Conservation (phyloP, 2,329 filamentous ascomycete genomes). For the Xylariales sp. region DNA sequence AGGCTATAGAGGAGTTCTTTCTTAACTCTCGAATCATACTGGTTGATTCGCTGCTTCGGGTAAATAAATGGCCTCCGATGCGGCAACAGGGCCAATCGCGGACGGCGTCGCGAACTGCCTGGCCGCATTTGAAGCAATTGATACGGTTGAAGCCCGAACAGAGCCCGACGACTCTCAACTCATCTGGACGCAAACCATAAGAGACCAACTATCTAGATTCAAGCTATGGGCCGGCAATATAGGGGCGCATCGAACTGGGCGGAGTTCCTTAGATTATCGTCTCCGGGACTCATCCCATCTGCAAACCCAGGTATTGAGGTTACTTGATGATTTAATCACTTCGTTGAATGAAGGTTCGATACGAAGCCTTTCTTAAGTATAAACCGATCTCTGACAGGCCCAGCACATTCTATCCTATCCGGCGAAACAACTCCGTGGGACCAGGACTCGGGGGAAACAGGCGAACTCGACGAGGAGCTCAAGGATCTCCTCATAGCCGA, state of each 20-base stretch:
- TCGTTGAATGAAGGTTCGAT: constrained; percentile 31
- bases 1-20: background rate
- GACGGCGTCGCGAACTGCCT: constrained; percentile 25
- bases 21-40: background rate
- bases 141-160: background rate
- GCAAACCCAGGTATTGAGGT: constrained; percentile 40
- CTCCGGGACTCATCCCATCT: constrained; percentile 41
- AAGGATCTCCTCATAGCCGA: constrained; percentile 16
- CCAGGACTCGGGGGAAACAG: constrained; percentile 12
- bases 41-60: background rate
- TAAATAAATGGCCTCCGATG: constrained; percentile 17
- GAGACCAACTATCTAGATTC: constrained; percentile 34
- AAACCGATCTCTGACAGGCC: constrained; percentile 10
- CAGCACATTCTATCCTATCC: constrained; percentile 28
- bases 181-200: constrained; percentile 6
- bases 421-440: constrained; percentile 35
- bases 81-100: constrained; percentile 17
- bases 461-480: constrained; percentile 30
- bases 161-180: constrained; percentile 6
- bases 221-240: constrained; percentile 42
- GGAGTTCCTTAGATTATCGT: constrained; percentile 41
- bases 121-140: constrained; percentile 29
- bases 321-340: constrained; percentile 40
- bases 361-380: background rate
- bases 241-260: constrained; percentile 37